A percentile compares a stretch with the other conserved stretches of the same genome.
Conservation (phyloP, 352 stramenopile species). For the Globisporangium recalcitrans region DNA sequence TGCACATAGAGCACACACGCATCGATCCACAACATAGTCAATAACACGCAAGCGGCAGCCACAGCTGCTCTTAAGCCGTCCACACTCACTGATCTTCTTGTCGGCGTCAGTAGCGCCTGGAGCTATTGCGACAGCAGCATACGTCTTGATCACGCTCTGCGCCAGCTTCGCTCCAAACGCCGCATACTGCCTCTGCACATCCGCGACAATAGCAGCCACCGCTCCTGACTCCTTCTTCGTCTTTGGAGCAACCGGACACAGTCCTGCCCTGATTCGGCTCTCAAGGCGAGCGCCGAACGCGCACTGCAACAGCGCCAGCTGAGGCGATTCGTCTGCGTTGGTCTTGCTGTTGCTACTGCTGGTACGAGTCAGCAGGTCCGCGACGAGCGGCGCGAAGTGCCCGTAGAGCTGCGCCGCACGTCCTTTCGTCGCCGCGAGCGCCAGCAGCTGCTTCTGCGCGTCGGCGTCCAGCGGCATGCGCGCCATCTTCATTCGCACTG, state of each 20-base stretch:
- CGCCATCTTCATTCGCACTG: constrained; percentile 1
- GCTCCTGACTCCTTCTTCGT: constrained; percentile 1
- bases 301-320: constrained; percentile 6
- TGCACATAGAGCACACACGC: constrained; percentile 6
- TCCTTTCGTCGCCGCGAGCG: constrained; percentile 17
- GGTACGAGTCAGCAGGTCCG: neutral
- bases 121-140: constrained; percentile 19
- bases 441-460: constrained; percentile 26
- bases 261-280: constrained; percentile 7
- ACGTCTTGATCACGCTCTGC: constrained; percentile 59
- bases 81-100: constrained; percentile 17
- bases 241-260: neutral
- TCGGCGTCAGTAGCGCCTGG: constrained; percentile 8
- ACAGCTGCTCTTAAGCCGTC: neutral
- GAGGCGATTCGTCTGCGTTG: neutral
- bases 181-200: constrained; percentile 25
- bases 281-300: constrained; percentile 13
- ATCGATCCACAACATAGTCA: neutral
- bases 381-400: constrained; percentile 13
- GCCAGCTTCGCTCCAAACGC: constrained; percentile 51
- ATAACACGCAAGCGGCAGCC: neutral
- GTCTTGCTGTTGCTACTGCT: neutral
- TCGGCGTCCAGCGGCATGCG: constrained; percentile 10
- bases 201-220: neutral
- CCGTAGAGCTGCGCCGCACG: constrained; percentile 15